phyloP scores from a whole-genome alignment of 257 asterid genomes.

The Cordia subcordata region DNA sequence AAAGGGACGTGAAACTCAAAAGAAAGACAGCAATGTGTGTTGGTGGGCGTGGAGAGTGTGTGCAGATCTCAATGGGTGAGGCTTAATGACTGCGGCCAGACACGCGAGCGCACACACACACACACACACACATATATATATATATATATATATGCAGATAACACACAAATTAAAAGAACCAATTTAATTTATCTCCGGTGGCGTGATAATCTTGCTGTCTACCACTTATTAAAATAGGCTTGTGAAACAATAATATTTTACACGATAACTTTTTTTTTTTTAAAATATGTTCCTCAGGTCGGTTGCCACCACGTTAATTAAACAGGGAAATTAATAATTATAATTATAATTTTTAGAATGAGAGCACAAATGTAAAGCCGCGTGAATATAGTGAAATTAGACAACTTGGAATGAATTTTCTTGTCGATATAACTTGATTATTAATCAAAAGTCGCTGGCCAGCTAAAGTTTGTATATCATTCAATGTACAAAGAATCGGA shows the following conservation, averaged over 20 bases:
- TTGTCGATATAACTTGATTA: too few species aligned
- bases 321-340: background rate
- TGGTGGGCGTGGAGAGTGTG: background rate
- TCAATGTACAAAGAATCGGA: too few species aligned
- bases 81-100: background rate
- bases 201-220: conserved; percentile 12
- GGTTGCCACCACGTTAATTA: background rate
- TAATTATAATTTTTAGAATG: background rate
- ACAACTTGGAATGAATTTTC: too few species aligned
- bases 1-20: background rate
- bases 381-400: too few species aligned
- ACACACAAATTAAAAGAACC: background rate
- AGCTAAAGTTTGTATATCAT: too few species aligned
- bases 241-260: background rate
- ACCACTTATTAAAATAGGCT: background rate
- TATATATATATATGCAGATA: too few species aligned
- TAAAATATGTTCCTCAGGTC: too few species aligned
- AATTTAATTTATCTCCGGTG: background rate
- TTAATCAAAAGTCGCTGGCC: too few species aligned
- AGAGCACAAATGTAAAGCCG: too few species aligned
- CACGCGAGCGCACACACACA: background rate
- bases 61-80: background rate
- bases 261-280: background rate
- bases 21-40: conserved; percentile 1
- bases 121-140: too few species aligned